Conservation (phyloP, 2,329 filamentous ascomycete genomes). For the Xylaria sp. region DNA sequence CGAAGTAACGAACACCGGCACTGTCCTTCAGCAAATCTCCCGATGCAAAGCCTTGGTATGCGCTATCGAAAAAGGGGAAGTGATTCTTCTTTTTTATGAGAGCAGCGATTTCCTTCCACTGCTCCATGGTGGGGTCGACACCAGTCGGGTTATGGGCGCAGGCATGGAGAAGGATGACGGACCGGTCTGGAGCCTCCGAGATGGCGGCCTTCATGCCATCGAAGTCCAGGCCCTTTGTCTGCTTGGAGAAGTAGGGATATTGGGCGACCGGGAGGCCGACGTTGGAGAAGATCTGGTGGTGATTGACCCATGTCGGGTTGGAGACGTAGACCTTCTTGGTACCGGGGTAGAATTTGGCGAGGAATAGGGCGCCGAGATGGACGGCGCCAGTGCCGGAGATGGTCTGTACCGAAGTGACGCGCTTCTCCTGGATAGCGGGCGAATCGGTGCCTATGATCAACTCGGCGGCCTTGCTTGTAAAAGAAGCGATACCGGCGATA, state of each 20-base stretch:
- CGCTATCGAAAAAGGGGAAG: conserved; percentile 98
- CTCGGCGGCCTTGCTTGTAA: conserved; percentile 91
- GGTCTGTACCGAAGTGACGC: conserved; percentile 85
- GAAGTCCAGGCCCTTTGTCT: conserved; percentile 92
- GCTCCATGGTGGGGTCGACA: conserved; percentile 90
- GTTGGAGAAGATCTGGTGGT: conserved; percentile 98
- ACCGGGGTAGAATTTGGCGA: conserved; percentile 86
- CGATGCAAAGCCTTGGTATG: conserved; percentile 97
- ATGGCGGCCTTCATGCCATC: conserved; percentile 84
- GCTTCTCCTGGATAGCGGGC: conserved; percentile 84
- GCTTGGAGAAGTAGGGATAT: conserved; percentile 93
- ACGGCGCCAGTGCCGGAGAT: conserved; percentile 97
- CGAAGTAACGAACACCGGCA: conserved; percentile 93
- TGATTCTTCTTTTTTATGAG: conserved; percentile 82
- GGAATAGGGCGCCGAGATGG: conserved; percentile 92
- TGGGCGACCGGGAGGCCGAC: conserved; percentile 80
- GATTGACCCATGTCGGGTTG: conserved; percentile 97
- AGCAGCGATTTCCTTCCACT: conserved; percentile 90
- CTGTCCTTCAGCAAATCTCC: conserved; percentile 87
- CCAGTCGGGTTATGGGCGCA: conserved; percentile 99
- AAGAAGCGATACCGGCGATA: conserved; percentile 86
- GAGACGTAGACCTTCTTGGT: conserved; percentile 87
- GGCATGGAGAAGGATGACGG: conserved; percentile 90
- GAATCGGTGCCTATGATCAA: conserved; percentile 85
- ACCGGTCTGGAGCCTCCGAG: conserved; percentile 76